Evolutionary conservation across 1,139 yeast species (phyloP).

Genomic region (Yamadazyma aaseri): DNA sequence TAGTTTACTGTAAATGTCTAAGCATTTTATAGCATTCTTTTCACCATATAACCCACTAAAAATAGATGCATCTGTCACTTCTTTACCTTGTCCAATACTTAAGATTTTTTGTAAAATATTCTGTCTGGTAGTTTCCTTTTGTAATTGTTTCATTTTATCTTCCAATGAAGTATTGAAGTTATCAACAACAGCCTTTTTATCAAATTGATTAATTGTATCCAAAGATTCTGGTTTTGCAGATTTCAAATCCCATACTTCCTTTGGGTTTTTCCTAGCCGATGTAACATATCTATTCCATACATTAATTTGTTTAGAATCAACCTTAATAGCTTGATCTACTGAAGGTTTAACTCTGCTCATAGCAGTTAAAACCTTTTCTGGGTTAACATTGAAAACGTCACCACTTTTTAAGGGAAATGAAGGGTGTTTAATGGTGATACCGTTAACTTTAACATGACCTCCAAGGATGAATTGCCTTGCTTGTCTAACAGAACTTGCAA

Average conservation of each 20-base stretch:
- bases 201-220: constrained; percentile 25
- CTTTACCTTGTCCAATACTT: constrained; percentile 19
- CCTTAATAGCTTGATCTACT: constrained; percentile 59
- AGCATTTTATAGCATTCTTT: constrained; percentile 30
- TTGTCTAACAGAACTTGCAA: constrained; percentile 91
- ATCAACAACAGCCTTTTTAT: constrained; percentile 20
- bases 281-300: constrained; percentile 75
- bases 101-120: constrained; percentile 45
- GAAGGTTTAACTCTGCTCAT: constrained; percentile 84
- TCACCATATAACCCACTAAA: constrained; percentile 24
- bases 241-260: constrained; percentile 55
- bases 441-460: constrained; percentile 81
- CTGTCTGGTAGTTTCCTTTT: constrained; percentile 43
- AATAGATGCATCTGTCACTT: constrained; percentile 19
- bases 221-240: constrained; percentile 44
- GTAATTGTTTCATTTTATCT: constrained; percentile 35
- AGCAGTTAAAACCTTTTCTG: constrained; percentile 83
- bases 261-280: constrained; percentile 56
- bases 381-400: constrained; percentile 81
- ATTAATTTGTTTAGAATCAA: constrained; percentile 68
- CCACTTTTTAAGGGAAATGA: constrained; percentile 79
- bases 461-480: constrained; percentile 85
- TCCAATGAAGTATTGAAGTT: constrained; percentile 28
- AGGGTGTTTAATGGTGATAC: constrained; percentile 74
- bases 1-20: constrained; percentile 29